phyloP scores from a whole-genome alignment of 1,284 basidiomycete species.

The Malassezia brasiliensis region DNA sequence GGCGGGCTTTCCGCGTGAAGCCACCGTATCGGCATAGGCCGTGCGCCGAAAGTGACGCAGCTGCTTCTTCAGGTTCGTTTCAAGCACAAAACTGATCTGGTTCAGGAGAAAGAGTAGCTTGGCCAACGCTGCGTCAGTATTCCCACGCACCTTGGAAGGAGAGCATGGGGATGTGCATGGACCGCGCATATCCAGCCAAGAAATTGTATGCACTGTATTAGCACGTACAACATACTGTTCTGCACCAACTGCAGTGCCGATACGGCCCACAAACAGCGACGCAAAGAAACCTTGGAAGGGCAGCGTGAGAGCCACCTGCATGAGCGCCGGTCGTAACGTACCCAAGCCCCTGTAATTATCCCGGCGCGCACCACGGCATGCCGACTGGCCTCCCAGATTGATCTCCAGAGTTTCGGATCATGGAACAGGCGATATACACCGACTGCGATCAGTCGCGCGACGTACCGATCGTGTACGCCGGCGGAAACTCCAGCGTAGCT shows the following conservation, averaged over 20 bases:
- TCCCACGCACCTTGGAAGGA: background rate
- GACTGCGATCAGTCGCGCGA: slow-evolving; percentile 11
- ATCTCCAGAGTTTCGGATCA: slow-evolving; percentile 34
- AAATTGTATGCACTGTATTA: background rate
- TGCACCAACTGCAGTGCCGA: slow-evolving; percentile 26
- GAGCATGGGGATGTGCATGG: slow-evolving; percentile 3
- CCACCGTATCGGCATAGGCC: slow-evolving; percentile 38
- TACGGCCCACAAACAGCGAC: slow-evolving; percentile 27
- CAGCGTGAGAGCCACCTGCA: slow-evolving; percentile 22
- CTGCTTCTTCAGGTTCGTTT: slow-evolving; percentile 36
- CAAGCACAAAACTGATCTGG: slow-evolving; percentile 39
- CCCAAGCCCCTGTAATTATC: slow-evolving; percentile 26
- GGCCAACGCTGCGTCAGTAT: slow-evolving; percentile 24
- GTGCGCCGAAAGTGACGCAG: slow-evolving; percentile 27
- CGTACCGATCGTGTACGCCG: slow-evolving; percentile 33
- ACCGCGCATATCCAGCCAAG: background rate
- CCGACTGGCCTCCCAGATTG: slow-evolving; percentile 40
- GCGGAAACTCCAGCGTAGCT: slow-evolving; percentile 38
- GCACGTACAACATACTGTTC: slow-evolving; percentile 17
- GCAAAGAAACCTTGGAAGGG: slow-evolving; percentile 38
- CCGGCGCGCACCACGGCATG: slow-evolving; percentile 26
- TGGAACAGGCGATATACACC: slow-evolving; percentile 41
- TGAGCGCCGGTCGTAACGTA: slow-evolving; percentile 2
- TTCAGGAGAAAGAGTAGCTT: slow-evolving; percentile 40
- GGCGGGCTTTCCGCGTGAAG: slow-evolving; percentile 32